Percentiles rank a stretch among this genome's conserved stretches.
These are phyloP conservation scores for Circinella umbellata DNA, from an alignment of 371 early-diverging fungal species.

Conservation along the genomic window DNA sequence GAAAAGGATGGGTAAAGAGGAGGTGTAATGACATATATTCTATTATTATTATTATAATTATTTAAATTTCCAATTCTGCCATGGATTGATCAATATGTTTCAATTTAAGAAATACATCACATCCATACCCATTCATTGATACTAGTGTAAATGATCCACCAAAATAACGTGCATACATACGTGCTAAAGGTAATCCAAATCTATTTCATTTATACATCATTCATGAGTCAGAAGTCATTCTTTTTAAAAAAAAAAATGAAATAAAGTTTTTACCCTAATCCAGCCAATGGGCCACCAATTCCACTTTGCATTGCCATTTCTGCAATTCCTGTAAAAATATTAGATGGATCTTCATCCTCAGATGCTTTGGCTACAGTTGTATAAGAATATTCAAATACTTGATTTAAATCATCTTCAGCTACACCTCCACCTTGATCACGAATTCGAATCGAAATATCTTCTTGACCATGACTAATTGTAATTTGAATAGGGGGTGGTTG, in stretches of 20 bases:
- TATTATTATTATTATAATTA: not conserved
- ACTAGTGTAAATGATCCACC: conserved; percentile 89
- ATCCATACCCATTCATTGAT: conserved; percentile 88
- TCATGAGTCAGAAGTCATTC: not conserved
- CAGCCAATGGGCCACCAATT: conserved; percentile 85
- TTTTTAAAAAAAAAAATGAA: too few relatives aligned
- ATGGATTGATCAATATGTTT: conserved; percentile 75
- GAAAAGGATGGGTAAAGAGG: too few relatives aligned
- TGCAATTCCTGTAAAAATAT: conserved; percentile 66
- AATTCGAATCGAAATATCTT: conserved; percentile 86
- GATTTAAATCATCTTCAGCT: conserved; percentile 70
- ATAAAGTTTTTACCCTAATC: conserved; percentile 53
- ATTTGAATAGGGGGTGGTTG: conserved; percentile 81
- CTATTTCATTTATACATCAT: conserved; percentile 44
- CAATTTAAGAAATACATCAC: conserved; percentile 91
- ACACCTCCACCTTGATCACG: conserved; percentile 96
- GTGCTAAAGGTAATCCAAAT: conserved; percentile 89
- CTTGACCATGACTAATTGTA: conserved; percentile 78
- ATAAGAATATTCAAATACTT: conserved; percentile 92
- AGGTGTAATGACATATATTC: too few relatives aligned
- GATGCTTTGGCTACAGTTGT: conserved; percentile 82
- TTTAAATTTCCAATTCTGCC: conserved; percentile 56
- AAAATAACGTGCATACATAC: conserved; percentile 94
- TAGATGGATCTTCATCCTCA: conserved; percentile 46
- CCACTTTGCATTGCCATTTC: conserved; percentile 81